Percentiles rank a stretch among this genome's conserved stretches.
These are phyloP conservation scores for Karstenula rhodostoma DNA, from an alignment of 2,329 filamentous ascomycete genomes.

Conservation along the genomic window DNA sequence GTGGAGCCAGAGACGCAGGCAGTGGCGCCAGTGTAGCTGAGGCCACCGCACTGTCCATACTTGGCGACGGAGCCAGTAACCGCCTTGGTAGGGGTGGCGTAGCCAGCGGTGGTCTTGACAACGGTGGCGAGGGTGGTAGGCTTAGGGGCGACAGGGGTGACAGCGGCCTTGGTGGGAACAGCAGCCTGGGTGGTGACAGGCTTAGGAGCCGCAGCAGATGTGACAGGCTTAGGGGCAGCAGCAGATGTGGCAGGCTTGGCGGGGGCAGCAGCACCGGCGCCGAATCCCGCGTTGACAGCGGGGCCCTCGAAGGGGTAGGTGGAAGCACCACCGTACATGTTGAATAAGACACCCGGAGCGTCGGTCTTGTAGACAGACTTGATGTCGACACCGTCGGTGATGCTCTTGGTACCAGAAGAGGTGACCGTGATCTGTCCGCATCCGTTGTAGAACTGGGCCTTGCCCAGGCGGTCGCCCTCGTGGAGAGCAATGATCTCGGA, in stretches of 20 bases:
- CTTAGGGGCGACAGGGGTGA: constrained; percentile 10
- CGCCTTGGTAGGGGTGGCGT: constrained; percentile 4
- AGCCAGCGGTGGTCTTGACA: constrained; percentile 12
- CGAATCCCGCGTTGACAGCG: constrained; percentile 42
- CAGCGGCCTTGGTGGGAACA: constrained; percentile 6
- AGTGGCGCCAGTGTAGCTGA: constrained; percentile 51
- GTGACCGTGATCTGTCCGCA: constrained; percentile 55
- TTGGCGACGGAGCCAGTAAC: constrained; percentile 9
- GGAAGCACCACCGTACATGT: constrained; percentile 48
- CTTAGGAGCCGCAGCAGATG: constrained; percentile 9
- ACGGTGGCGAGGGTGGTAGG: constrained; percentile 26
- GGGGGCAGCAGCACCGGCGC: constrained; percentile 23
- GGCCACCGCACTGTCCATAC: constrained; percentile 58
- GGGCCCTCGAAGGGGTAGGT: constrained; percentile 9
- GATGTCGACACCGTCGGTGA: constrained; percentile 57
- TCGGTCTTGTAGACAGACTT: constrained; percentile 52
- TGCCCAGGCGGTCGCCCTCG: constrained; percentile 46
- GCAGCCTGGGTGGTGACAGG: no score
- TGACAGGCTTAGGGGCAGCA: constrained; percentile 16
- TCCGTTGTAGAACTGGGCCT: constrained; percentile 57
- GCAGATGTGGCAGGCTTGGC: constrained; percentile 17
- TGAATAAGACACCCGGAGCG: constrained; percentile 54
- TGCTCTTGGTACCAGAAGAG: constrained; percentile 38
- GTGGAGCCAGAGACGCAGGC: constrained; percentile 49
- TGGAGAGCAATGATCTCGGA: constrained; percentile 58